Evolutionary conservation across 169 alveolate species (phyloP), one percentile per base, ranked within the genome.

Genomic region (Plasmodium inui): DNA sequence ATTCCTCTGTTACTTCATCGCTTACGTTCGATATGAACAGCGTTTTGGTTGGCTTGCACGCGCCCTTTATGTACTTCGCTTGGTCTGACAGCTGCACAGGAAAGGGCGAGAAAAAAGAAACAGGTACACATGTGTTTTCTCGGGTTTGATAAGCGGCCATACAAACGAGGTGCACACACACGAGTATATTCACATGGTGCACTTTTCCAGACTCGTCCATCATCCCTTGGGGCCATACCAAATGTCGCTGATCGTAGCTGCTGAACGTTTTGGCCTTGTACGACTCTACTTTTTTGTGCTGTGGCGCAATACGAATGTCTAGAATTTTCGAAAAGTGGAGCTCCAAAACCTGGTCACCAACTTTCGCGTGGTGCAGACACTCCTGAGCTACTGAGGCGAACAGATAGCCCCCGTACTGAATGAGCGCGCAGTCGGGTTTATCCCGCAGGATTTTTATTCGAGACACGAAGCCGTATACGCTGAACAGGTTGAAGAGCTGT

Each of bases 341-440:
- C 30, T 96, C 97, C 32, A 96, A 76, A 32, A 61, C 41, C 55
- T 96, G 89, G 26, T 92, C 94, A 28, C 83, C 19, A 26, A 95
- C 82, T 34, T 53, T 78, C 3, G 80, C 76, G 50, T 83, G 95
- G 78, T 95, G 96, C 61, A 96, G 71, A 39, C 84, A 89, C 71
- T 90, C 82, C 67, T 81, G 95, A 12, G 97, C 97, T 34, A 96
- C 80, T 44, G 96, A 85, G 17, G 97, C 95, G 88, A 92, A 96
- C 22, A 96, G 61, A 30, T 95, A 91, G 72, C 84, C 85, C 7
- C 96, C 76, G 81, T 92, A 96, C 82, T 96, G 97, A 12, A 96
- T 92, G 55, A 96, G 94, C 3, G 97, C 97, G 1, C 96, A 90
- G 82, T 96, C 97, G 6, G 97, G 95, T 55, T 95, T 92, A 61